Percentiles rank a stretch among this genome's conserved stretches.
These are phyloP conservation scores for Terfezia claveryi DNA, from an alignment of 495 filamentous ascomycete genomes.

Conservation along the genomic window DNA sequence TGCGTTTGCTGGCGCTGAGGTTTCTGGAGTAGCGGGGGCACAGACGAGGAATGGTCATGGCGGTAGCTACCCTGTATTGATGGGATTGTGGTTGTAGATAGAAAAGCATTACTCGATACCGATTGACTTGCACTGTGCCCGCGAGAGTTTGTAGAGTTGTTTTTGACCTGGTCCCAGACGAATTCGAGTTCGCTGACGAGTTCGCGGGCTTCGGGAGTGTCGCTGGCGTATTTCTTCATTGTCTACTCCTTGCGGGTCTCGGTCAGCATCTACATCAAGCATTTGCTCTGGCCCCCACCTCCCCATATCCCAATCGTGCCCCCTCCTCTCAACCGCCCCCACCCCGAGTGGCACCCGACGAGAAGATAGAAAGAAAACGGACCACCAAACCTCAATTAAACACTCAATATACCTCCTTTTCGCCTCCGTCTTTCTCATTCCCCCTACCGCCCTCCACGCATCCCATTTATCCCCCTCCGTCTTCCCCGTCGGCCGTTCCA, in stretches of 20 bases:
- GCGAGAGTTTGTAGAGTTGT: constrained; percentile 29
- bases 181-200: constrained; percentile 90
- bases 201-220: constrained; percentile 63
- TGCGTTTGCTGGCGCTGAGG: background rate
- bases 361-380: constrained; percentile 6
- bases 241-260: constrained; percentile 24
- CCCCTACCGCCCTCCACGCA: constrained; percentile 73
- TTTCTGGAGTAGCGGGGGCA: background rate
- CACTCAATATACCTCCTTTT: constrained; percentile 85
- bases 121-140: background rate
- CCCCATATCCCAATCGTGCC: no score
- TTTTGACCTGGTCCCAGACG: constrained; percentile 94
- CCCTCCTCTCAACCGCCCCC: no score
- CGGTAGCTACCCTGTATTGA: background rate
- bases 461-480: constrained; percentile 50
- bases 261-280: no score
- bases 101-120: background rate
- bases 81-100: background rate
- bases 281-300: background rate
- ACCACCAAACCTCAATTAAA: constrained; percentile 41
- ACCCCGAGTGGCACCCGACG: no score
- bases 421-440: constrained; percentile 66
- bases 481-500: constrained; percentile 51
- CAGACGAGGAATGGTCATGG: background rate
- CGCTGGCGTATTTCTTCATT: constrained; percentile 79